These are phyloP conservation scores for Oidiodendron maius DNA, from an alignment of 495 filamentous ascomycete genomes.

Conservation along the genomic window DNA sequence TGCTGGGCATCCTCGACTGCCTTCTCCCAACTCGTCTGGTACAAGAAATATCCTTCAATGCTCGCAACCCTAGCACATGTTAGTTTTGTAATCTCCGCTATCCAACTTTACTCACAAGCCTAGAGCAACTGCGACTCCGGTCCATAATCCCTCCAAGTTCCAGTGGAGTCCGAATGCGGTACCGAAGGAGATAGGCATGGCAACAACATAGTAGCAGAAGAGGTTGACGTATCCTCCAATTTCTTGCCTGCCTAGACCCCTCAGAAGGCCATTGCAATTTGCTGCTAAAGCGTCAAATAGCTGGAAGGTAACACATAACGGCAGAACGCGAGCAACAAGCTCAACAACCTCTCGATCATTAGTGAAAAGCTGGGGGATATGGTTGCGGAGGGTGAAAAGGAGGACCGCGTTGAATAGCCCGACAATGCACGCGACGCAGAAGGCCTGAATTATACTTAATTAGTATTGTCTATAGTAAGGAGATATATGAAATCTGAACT, in stretches of 20 bases:
- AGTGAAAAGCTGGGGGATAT: slow-evolving; percentile 76
- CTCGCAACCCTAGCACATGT: slow-evolving; percentile 42
- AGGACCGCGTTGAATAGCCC: slow-evolving; percentile 72
- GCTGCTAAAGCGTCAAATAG: slow-evolving; percentile 75
- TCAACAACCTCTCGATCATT: slow-evolving; percentile 71
- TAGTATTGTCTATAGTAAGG: background rate
- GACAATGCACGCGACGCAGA: slow-evolving; percentile 58
- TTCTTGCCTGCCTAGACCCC: slow-evolving; percentile 79
- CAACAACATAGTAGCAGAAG: slow-evolving; percentile 77
- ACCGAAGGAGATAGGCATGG: slow-evolving; percentile 76
- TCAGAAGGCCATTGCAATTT: slow-evolving; percentile 74
- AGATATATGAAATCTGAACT: slow-evolving; percentile 27
- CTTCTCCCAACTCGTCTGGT: slow-evolving; percentile 60
- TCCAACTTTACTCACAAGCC: slow-evolving; percentile 30
- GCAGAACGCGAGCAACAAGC: slow-evolving; percentile 66
- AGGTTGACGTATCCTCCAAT: slow-evolving; percentile 85
- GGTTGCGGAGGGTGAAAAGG: slow-evolving; percentile 54
- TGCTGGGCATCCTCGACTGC: slow-evolving; percentile 66
- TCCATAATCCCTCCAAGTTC: slow-evolving; percentile 75
- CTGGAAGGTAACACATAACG: slow-evolving; percentile 80
- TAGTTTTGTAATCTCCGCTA: background rate
- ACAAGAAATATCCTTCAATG: slow-evolving; percentile 64
- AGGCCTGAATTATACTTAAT: slow-evolving; percentile 24
- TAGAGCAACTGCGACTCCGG: slow-evolving; percentile 68
- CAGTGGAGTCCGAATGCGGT: slow-evolving; percentile 66